Percentiles rank a stretch among this genome's conserved stretches.
Conservation (phyloP, 1,284 basidiomycete genomes). For the Papiliotrema flavescens region DNA sequence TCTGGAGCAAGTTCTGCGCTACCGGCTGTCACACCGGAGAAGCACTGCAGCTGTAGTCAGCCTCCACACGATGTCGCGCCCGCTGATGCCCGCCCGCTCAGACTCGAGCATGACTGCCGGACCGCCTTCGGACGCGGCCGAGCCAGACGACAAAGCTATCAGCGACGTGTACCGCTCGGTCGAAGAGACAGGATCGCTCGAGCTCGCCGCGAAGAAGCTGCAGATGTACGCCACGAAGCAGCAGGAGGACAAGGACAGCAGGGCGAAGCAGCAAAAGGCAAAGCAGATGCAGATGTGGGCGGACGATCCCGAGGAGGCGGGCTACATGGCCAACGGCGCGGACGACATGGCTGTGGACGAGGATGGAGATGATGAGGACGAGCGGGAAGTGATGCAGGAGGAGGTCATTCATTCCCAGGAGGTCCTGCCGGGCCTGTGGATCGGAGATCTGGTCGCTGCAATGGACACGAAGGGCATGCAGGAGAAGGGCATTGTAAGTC, state of each 20-base stretch:
- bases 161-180: slow-evolving; percentile 36
- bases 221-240: slow-evolving; percentile 11
- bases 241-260: not conserved
- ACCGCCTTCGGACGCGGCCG: slow-evolving; percentile 34
- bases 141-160: slow-evolving; percentile 37
- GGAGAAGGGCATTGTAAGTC: slow-evolving; percentile 41
- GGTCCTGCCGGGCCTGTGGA: slow-evolving; percentile 45
- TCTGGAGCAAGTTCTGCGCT: too few species aligned
- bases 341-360: slow-evolving; percentile 19
- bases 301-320: slow-evolving; percentile 36
- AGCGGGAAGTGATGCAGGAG: slow-evolving; percentile 6
- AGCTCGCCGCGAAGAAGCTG: slow-evolving; percentile 33
- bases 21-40: too few species aligned
- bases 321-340: slow-evolving; percentile 10
- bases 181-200: slow-evolving; percentile 30
- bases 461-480: slow-evolving; percentile 40
- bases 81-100: slow-evolving; percentile 10
- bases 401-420: slow-evolving; percentile 42
- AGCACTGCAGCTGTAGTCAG: too few species aligned
- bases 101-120: slow-evolving; percentile 11
- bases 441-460: slow-evolving; percentile 47
- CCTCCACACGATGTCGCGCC: not conserved
- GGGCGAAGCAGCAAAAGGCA: too few species aligned
- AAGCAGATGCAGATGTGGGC: slow-evolving; percentile 7
- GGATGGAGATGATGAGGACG: slow-evolving; percentile 3